Conservation (phyloP, 2,329 filamentous ascomycete genomes). For the Ascochyta fabae region DNA sequence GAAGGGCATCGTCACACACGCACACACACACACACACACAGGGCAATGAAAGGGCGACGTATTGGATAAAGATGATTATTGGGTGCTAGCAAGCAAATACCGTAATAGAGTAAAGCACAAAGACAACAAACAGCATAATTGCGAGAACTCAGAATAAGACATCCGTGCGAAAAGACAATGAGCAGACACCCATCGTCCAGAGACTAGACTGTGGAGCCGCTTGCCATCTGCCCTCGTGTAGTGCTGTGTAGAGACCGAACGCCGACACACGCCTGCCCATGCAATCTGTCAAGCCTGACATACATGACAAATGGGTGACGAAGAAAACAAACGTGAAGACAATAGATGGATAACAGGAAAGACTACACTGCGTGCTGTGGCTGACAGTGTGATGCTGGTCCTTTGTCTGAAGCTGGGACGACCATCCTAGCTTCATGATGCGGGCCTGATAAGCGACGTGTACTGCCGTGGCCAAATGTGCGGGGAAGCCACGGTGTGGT, state of each 20-base stretch:
- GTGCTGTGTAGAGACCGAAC: background rate
- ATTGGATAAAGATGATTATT: constrained; percentile 12
- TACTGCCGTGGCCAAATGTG: constrained; percentile 30
- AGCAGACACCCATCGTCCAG: background rate
- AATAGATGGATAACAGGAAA: background rate
- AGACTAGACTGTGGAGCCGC: background rate
- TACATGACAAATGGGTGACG: constrained; percentile 2
- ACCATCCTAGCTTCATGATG: constrained; percentile 2
- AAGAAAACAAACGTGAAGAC: background rate
- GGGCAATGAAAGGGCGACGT: background rate
- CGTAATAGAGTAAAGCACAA: constrained; percentile 1
- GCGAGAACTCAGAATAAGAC: background rate
- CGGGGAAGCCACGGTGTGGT: constrained; percentile 16
- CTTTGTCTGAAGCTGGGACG: constrained; percentile 1
- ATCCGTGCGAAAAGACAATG: background rate
- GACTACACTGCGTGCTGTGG: background rate
- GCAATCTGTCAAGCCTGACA: constrained; percentile 19
- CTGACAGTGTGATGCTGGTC: background rate
- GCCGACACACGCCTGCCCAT: constrained; percentile 17
- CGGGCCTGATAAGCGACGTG: background rate
- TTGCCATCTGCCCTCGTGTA: constrained; percentile 1
- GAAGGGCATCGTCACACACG: too few relatives aligned
- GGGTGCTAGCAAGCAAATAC: constrained; percentile 8
- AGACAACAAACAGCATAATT: constrained; percentile 14
- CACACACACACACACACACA: background rate